Percentiles rank a stretch among this genome's conserved stretches.
These are phyloP conservation scores for Cystoderma amianthinum DNA, from an alignment of 768 basidiomycete genomes.

Conservation along the genomic window DNA sequence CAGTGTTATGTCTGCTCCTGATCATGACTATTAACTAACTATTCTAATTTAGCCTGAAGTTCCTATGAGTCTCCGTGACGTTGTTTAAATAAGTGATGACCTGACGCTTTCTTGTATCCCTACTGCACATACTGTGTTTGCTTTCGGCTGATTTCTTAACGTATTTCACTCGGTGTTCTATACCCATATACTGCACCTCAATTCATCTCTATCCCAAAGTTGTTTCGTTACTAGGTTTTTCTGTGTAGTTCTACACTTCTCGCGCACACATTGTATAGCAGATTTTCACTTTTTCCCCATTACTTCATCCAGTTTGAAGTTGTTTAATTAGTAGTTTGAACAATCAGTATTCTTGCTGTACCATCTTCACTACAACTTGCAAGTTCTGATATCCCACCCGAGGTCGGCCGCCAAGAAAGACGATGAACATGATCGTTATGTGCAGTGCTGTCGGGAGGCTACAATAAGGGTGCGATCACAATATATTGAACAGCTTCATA, in stretches of 20 bases:
- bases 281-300: conserved; percentile 29
- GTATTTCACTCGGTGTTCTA: conserved; percentile 54
- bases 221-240: conserved; percentile 58
- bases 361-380: conserved; percentile 93
- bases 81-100: conserved; percentile 65
- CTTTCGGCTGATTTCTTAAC: conserved; percentile 25
- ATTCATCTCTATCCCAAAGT: conserved; percentile 29
- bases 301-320: conserved; percentile 34
- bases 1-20: conserved; percentile 20
- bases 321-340: conserved; percentile 48
- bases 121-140: conserved; percentile 29
- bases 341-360: conserved; percentile 70
- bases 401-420: conserved; percentile 68
- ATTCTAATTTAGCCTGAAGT: conserved; percentile 68
- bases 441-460: conserved; percentile 38
- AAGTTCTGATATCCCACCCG: conserved; percentile 35
- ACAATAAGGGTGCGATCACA: neutral
- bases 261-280: conserved; percentile 64
- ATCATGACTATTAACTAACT: conserved; percentile 11
- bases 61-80: conserved; percentile 83
- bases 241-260: conserved; percentile 34
- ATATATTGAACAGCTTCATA: neutral
- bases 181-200: conserved; percentile 57
- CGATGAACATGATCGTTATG: conserved; percentile 78
- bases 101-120: conserved; percentile 71